A percentile compares a stretch with the other conserved stretches of the same genome.
Evolutionary conservation across 179 eudicot genomes (phyloP).

Genomic region (Heliamphora pulchella): DNA sequence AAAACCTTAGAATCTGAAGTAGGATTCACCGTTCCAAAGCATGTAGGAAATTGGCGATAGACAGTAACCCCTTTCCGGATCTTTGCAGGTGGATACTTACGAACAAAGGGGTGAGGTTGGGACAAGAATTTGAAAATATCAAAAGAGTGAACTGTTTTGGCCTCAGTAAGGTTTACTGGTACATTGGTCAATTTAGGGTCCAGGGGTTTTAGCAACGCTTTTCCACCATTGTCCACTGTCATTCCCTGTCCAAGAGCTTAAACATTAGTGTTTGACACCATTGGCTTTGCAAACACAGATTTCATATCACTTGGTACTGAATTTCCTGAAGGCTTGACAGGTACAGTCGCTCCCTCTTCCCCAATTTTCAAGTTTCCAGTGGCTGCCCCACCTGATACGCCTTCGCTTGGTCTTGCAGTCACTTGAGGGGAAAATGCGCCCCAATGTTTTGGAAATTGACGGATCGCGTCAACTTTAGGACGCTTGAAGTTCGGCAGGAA

Average conservation of each 20-base stretch:
- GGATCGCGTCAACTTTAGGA: slow-evolving; percentile 1
- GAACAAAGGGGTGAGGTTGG: neutral
- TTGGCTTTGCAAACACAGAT: neutral
- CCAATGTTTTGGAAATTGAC: neutral
- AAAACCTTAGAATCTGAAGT: neutral
- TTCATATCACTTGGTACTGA: neutral
- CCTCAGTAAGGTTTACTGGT: neutral
- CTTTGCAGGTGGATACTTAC: slow-evolving; percentile 15
- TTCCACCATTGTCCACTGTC: neutral
- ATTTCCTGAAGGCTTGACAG: neutral
- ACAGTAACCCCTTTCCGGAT: slow-evolving; percentile 9
- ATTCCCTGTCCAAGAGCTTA: neutral
- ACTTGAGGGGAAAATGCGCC: neutral
- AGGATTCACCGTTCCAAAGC: slow-evolving; percentile 2
- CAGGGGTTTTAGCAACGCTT: neutral
- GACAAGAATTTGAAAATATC: neutral
- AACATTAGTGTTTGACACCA: neutral
- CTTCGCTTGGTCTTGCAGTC: neutral
- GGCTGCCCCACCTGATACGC: neutral
- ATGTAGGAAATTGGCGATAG: slow-evolving; percentile 7
- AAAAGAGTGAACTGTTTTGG: neutral
- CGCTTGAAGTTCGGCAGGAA: slow-evolving; percentile 3
- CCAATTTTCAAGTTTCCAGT: neutral
- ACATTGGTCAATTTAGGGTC: neutral
- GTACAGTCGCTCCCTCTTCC: neutral